Percentiles rank a stretch among this genome's conserved stretches.
Evolutionary conservation across 805 yeast species (phyloP).

Genomic region (Yarrowia keelungensis): DNA sequence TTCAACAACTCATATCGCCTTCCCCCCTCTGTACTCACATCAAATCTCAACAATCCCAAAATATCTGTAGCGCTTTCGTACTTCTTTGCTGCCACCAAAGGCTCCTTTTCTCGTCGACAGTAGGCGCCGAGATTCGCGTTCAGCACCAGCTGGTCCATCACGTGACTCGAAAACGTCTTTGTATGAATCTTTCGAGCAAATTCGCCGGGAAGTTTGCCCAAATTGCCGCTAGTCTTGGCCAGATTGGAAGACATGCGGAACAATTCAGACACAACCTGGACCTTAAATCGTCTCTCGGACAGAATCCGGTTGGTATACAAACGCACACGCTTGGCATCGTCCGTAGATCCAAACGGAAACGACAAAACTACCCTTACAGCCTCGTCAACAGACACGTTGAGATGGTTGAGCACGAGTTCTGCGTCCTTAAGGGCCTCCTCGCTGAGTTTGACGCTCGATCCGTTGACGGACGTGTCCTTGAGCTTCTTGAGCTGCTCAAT

Average conservation of each 20-base stretch:
- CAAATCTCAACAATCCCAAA: conserved; percentile 6
- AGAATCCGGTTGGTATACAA: conserved; percentile 18
- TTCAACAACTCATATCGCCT: too few relatives aligned
- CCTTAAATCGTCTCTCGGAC: conserved; percentile 27
- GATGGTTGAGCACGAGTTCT: conserved; percentile 20
- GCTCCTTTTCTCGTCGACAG: conserved; percentile 24
- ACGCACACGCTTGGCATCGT: conserved; percentile 16
- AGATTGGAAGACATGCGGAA: conserved; percentile 8
- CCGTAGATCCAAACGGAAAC: conserved; percentile 11
- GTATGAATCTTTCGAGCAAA: conserved; percentile 19
- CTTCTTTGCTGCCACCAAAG: conserved; percentile 14
- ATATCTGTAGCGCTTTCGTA: conserved; percentile 13
- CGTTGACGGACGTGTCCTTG: conserved; percentile 9
- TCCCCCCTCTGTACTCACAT: too few relatives aligned
- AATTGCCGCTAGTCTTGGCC: neutral
- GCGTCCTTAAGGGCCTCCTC: conserved; percentile 19
- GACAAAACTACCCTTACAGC: conserved; percentile 24
- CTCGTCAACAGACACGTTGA: conserved; percentile 21
- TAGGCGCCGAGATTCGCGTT: conserved; percentile 8
- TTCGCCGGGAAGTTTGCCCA: neutral
- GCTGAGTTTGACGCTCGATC: conserved; percentile 1
- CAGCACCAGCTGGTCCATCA: conserved; percentile 1
- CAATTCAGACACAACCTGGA: conserved; percentile 13
- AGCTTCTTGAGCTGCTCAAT: conserved; percentile 18
- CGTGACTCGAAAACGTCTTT: conserved; percentile 9